These are phyloP conservation scores for Penicillium antarcticum DNA, from an alignment of 495 filamentous ascomycete species.

Conservation along the genomic window DNA sequence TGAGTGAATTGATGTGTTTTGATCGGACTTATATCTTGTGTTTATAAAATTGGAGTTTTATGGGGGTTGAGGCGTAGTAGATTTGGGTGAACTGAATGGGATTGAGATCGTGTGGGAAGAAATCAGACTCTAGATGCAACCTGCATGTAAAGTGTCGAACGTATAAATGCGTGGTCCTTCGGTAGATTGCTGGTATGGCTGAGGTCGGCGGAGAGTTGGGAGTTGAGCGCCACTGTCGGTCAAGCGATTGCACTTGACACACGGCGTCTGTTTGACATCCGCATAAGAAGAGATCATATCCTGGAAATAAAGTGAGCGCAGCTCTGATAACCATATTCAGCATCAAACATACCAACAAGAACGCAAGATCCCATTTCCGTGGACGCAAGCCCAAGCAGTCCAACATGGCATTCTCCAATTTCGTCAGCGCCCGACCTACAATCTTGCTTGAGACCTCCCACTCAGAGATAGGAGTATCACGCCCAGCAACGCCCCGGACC, in stretches of 20 bases:
- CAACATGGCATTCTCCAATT: constrained; percentile 31
- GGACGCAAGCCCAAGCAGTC: constrained; percentile 35
- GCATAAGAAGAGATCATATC: constrained; percentile 43
- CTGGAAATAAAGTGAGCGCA: constrained; percentile 17
- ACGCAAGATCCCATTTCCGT: constrained; percentile 42
- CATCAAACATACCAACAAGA: constrained; percentile 34
- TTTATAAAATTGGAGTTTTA: too few species aligned
- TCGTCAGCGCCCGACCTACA: constrained; percentile 19
- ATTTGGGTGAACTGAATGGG: too few species aligned
- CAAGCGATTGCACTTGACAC: constrained; percentile 36
- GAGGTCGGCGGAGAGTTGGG: constrained; percentile 29
- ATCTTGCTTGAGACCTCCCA: constrained; percentile 33
- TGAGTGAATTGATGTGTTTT: not conserved
- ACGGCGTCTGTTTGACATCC: constrained; percentile 37
- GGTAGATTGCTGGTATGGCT: constrained; percentile 4
- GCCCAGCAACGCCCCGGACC: constrained; percentile 17
- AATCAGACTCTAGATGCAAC: constrained; percentile 16
- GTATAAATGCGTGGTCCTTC: constrained; percentile 4
- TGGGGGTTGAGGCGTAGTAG: too few species aligned
- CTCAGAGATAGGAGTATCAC: constrained; percentile 19
- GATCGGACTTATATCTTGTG: not conserved
- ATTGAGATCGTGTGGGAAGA: too few species aligned
- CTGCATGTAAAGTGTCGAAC: constrained; percentile 22
- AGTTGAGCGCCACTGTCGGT: constrained; percentile 37
- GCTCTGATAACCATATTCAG: not conserved